These are phyloP conservation scores for Scheffersomyces segobiensis DNA, from an alignment of 1,139 yeast species.

Conservation along the genomic window DNA sequence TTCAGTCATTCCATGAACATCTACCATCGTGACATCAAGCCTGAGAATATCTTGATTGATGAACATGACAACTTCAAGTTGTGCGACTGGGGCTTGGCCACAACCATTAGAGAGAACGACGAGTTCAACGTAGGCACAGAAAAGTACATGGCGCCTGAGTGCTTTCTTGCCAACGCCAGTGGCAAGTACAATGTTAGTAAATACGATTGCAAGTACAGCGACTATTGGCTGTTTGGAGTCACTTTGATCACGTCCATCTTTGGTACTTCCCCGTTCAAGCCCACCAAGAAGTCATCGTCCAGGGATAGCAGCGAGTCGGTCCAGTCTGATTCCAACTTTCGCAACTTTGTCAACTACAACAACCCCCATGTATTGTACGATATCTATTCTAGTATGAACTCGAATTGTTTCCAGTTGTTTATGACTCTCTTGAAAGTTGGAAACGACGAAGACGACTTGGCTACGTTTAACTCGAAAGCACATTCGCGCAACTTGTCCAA, in stretches of 20 bases:
- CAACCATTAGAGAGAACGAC: conserved; percentile 31
- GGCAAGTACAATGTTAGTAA: conserved; percentile 17
- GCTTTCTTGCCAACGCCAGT: conserved; percentile 17
- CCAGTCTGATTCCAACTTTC: conserved; percentile 36
- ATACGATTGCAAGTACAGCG: conserved; percentile 39
- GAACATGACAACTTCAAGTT: conserved; percentile 43
- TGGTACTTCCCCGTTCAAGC: conserved; percentile 48
- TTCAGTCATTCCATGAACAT: conserved; percentile 46
- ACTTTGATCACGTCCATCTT: conserved; percentile 49
- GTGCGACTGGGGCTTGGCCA: conserved; percentile 61
- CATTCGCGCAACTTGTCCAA: conserved; percentile 26
- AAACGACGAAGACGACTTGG: conserved; percentile 33
- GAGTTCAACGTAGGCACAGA: conserved; percentile 59
- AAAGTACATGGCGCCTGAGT: conserved; percentile 61
- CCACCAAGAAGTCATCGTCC: conserved; percentile 10
- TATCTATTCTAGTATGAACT: conserved; percentile 43
- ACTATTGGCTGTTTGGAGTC: conserved; percentile 45
- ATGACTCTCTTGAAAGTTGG: conserved; percentile 35
- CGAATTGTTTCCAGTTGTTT: conserved; percentile 35
- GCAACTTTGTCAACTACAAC: conserved; percentile 36
- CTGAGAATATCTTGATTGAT: conserved; percentile 51
- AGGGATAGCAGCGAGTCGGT: conserved; percentile 19
- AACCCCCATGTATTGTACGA: conserved; percentile 39
- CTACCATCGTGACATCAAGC: conserved; percentile 57
- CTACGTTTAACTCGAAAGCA: conserved; percentile 25